Evolutionary conservation across 352 stramenopile genomes (phyloP), one percentile per base, ranked within the genome.

Genomic region (Pythium oligandrum): DNA sequence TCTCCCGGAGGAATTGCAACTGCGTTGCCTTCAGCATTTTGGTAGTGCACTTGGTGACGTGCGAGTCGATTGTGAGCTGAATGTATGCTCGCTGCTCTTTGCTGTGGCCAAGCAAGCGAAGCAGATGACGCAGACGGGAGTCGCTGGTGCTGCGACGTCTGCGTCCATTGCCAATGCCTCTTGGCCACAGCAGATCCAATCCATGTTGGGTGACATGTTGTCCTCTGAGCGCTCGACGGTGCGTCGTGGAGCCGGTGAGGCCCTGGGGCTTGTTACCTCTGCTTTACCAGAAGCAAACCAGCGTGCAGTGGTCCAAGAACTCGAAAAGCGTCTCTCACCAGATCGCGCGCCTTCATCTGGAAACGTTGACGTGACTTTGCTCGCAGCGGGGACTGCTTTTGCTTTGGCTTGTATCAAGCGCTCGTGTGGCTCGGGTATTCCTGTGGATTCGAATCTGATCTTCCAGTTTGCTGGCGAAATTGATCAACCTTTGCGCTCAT

Each of bases 11-110:
- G 85, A 95, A 61, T 63, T 95, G 31, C 85, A 95, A 39, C 61
- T 95, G 40, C 83, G 85, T 12, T 86, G 78, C 31, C 57, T 95
- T 1, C 85, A 95, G 58, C 85, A 95, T 51, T 90, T 84, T 35
- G 75, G 76, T 2, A 69, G 71, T 37, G 69, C 78, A 4, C 59
- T 93, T n/a, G 71, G 66, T 3, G 83, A 95, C 34, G 68, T 68
- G 11, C 75, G 74, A 17, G 51, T 70, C 12, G 66, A 88, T 45
- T 88, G 77, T 46, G 77, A 89, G 55, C 64, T 89, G 30, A 95
- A 95, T 44, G 81, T 95, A 10, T 88, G 75, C 40, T 81, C 82
- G 3, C 40, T 95, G 26, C 51, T 95, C 35, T 85, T 92, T 60
- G 71, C 80, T 30, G 74, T 79, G 36, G 61, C 53, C 67, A 91